These are phyloP conservation scores for Neltuma alba DNA, from an alignment of 306 rosid species.

Conservation along the genomic window DNA sequence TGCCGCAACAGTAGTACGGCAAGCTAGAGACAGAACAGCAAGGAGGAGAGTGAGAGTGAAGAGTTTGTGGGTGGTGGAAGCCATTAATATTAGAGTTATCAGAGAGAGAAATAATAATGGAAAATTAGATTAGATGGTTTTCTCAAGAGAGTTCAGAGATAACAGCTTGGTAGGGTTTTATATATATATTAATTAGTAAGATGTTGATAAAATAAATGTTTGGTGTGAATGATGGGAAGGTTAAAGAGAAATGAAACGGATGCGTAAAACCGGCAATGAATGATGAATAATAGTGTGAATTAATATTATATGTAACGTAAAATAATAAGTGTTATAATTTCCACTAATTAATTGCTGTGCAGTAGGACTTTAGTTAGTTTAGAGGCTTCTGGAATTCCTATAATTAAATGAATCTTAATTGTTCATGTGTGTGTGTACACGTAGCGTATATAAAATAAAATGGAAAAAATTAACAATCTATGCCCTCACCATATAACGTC, in stretches of 20 bases:
- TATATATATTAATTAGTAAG: background rate
- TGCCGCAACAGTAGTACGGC: background rate
- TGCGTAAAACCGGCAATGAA: background rate
- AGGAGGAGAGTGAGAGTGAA: background rate
- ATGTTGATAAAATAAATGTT: no score
- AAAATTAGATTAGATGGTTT: background rate
- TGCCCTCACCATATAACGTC: background rate
- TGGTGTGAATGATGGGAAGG: background rate
- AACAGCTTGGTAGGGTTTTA: background rate
- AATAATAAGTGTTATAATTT: background rate
- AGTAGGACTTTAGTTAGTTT: background rate
- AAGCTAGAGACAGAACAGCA: background rate
- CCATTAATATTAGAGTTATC: background rate
- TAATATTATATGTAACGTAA: background rate
- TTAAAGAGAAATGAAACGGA: conserved; percentile 1
- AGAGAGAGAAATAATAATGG: background rate
- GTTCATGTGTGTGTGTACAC: no score
- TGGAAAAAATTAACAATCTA: no score
- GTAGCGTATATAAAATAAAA: background rate
- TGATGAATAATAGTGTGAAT: background rate
- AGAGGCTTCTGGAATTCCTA: background rate
- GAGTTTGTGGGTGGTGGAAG: conserved; percentile 9
- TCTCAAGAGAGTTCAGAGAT: background rate
- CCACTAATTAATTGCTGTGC: background rate
- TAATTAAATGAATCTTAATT: background rate